Base-by-base conservation (phyloP, 257 asterid species). In the Solanum medicagineum region DNA sequence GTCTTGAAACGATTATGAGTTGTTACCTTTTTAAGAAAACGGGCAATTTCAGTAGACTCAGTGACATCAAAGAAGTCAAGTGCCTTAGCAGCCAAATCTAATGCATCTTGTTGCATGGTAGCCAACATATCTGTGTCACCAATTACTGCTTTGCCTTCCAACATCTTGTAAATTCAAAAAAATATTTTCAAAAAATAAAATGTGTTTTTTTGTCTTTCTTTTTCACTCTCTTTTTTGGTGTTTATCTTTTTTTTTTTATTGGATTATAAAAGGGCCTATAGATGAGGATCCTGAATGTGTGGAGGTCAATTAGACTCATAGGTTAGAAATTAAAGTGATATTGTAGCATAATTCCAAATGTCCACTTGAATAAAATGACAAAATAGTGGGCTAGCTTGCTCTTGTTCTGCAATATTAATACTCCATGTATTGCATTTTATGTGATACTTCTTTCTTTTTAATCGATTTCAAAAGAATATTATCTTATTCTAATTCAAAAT, bases 41-140 rank as follows among this genome's bases (percentile, higher is more conserved):
- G 90, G 22, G 99, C 99, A 26, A 95, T 95, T 17, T 93, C 91
- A 32, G 97, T 95, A 82, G 97, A 87, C 60, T 95, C 96, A 1
- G 92, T 95, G 90, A 94, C 96, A 86, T 95, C 98, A n/a, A 93
- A 94, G 91, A 80, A 89, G 79, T 95, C 99, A 53, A 95, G 98
- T 11, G 99, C 97, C 80, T 93, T 92, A 20, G 99, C 93, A 29
- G 97, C 97, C 60, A 95, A 89, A 89, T 92, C 84, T 82, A 95
- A 97, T 14, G 98, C 98, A 86, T 93, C 93, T 70, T 89, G 90
- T 79, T 95, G 97, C 98, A 92, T 92, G 59, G 90, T 62, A 65
- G 89, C 85, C 17, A 92, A 88, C 98, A 95, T 95, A 85, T 95
- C 98, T 8, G 95, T 95, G 87, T 92, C 98, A 6, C 93, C 95